These are phyloP conservation scores for Guillardia theta DNA, from an alignment of 78 protist species.

Conservation along the genomic window DNA sequence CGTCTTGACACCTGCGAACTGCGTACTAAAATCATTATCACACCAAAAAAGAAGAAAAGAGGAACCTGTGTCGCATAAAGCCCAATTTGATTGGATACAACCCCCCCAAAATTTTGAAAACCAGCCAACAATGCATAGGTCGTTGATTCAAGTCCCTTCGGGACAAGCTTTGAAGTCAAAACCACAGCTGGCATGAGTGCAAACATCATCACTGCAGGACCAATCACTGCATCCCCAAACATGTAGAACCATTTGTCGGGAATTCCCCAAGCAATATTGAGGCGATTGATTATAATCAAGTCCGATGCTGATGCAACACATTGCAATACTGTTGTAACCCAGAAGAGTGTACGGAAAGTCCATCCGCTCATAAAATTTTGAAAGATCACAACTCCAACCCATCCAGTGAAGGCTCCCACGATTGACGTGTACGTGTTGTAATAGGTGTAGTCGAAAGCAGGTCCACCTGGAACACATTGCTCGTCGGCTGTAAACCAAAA, in stretches of 20 bases:
- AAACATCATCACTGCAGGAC: constrained; percentile 5
- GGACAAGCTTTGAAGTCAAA: constrained; percentile 60
- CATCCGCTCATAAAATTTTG: constrained; percentile 43
- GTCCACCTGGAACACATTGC: constrained; percentile 58
- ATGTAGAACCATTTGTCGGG: constrained; percentile 22
- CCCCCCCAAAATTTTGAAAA: constrained; percentile 58
- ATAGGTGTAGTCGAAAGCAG: constrained; percentile 50
- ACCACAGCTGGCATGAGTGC: constrained; percentile 45
- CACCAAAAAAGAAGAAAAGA: not conserved
- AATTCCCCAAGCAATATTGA: constrained; percentile 31
- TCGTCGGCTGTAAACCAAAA: constrained; percentile 2
- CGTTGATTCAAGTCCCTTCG: constrained; percentile 51
- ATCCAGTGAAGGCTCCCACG: constrained; percentile 36
- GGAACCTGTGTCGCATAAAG: not conserved
- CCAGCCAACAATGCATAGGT: constrained; percentile 64
- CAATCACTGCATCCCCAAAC: not conserved
- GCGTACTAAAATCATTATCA: not conserved
- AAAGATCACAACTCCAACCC: constrained; percentile 45
- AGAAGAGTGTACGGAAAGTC: constrained; percentile 44
- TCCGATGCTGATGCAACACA: constrained; percentile 40
- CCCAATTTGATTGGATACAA: not conserved
- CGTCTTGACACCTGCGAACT: not conserved
- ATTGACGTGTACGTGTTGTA: constrained; percentile 49
- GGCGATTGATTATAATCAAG: constrained; percentile 48
- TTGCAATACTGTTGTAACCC: constrained; percentile 49